A percentile compares a stretch with the other conserved stretches of the same genome.
Evolutionary conservation across 2,329 filamentous ascomycete genomes (phyloP).

Genomic region (Penicillium sp.): DNA sequence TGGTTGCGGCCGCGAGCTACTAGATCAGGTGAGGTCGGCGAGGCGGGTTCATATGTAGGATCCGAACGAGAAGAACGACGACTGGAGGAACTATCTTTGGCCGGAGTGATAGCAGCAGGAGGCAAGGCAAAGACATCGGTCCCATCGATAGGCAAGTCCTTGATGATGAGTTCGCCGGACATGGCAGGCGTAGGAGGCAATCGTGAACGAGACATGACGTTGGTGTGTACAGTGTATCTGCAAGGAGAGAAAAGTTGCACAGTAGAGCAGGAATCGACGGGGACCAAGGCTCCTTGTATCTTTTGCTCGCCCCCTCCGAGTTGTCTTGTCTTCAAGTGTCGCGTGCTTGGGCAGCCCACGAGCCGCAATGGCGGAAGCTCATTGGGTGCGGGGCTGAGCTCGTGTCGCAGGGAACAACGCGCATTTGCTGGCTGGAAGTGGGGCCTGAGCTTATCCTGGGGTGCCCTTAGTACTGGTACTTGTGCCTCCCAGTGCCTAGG

Average conservation of each 20-base stretch:
- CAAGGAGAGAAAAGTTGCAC: background rate
- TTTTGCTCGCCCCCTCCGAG: background rate
- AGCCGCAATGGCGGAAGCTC: conserved; percentile 23
- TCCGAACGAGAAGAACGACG: conserved; percentile 36
- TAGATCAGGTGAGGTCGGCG: conserved; percentile 39
- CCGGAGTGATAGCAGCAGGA: conserved; percentile 40
- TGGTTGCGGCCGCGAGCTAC: conserved; percentile 23
- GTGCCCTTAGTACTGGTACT: background rate
- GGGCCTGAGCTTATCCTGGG: conserved; percentile 27
- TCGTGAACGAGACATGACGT: conserved; percentile 41
- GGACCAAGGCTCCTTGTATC: background rate
- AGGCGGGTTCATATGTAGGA: conserved; percentile 35
- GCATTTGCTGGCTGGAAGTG: conserved; percentile 28
- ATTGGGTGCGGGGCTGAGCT: conserved; percentile 30
- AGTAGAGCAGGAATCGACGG: conserved; percentile 4
- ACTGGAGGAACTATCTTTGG: conserved; percentile 25
- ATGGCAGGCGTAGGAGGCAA: conserved; percentile 44
- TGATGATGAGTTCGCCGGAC: conserved; percentile 44
- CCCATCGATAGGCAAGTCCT: conserved; percentile 38
- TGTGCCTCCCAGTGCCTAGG: background rate
- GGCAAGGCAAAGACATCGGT: conserved; percentile 42
- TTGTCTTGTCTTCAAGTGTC: conserved; percentile 35
- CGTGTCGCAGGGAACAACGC: conserved; percentile 31
- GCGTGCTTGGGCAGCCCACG: conserved; percentile 42
- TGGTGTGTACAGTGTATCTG: conserved; percentile 5